Evolutionary conservation across 495 filamentous ascomycete species (phyloP).

Genomic region (Aspergillus diversus): DNA sequence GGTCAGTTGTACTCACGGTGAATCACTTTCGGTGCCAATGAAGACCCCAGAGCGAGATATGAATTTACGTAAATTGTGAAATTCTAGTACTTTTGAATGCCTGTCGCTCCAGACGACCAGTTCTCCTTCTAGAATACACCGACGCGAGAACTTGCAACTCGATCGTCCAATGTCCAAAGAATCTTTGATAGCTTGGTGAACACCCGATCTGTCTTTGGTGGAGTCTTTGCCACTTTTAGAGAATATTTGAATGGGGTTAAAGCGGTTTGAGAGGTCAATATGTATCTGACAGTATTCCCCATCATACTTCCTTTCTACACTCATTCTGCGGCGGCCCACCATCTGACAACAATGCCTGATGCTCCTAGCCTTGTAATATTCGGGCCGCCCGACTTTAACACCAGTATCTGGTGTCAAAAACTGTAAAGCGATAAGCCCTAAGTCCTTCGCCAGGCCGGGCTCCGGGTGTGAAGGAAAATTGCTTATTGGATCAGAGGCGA

Average conservation of each 20-base stretch:
- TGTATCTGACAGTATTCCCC: conserved; percentile 91
- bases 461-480: conserved; percentile 47
- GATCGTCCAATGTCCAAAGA: conserved; percentile 60
- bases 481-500: conserved; percentile 45
- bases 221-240: conserved; percentile 92
- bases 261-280: conserved; percentile 63
- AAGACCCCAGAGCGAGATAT: conserved; percentile 73
- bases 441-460: conserved; percentile 33
- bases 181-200: conserved; percentile 57
- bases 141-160: conserved; percentile 58
- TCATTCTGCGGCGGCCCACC: conserved; percentile 60
- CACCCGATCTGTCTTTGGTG: conserved; percentile 64
- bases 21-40: conserved; percentile 70
- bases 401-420: conserved; percentile 65
- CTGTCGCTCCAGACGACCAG: conserved; percentile 75
- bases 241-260: conserved; percentile 73
- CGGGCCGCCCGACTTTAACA: conserved; percentile 73
- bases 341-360: conserved; percentile 76
- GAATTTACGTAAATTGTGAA: conserved; percentile 81
- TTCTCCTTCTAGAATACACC: conserved; percentile 83
- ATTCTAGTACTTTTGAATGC: conserved; percentile 62
- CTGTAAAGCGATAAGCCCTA: conserved; percentile 44
- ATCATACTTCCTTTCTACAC: conserved; percentile 82
- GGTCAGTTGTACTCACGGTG: conserved; percentile 54
- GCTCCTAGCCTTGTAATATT: conserved; percentile 74